Evolutionary conservation across 495 filamentous ascomycete species (phyloP).

Genomic region (Daldinia loculata): DNA sequence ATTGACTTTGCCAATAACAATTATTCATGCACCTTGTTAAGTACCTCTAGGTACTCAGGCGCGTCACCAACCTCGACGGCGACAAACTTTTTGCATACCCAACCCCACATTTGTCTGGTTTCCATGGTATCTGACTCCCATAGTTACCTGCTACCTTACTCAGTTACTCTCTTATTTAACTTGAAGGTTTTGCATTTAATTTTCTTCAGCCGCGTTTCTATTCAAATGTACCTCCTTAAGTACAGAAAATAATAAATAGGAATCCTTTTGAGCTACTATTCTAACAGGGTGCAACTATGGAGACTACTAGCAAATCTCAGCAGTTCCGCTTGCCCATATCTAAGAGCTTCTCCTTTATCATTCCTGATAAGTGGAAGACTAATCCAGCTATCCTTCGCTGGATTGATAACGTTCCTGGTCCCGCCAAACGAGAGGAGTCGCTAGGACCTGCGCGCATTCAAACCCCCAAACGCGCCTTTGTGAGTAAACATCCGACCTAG

Average conservation of each 20-base stretch:
- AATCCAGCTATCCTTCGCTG: conserved; percentile 31
- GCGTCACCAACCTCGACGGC: background rate
- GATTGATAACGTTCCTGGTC: conserved; percentile 31
- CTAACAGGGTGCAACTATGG: background rate
- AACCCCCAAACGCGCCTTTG: conserved; percentile 31
- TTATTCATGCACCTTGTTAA: background rate
- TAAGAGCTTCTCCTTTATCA: conserved; percentile 31
- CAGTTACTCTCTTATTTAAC: too few species aligned
- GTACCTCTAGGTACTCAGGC: background rate
- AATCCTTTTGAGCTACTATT: background rate
- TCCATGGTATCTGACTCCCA: background rate
- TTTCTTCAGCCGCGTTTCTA: too few species aligned
- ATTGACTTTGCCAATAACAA: background rate
- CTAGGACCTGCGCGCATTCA: conserved; percentile 24
- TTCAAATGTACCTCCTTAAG: too few species aligned
- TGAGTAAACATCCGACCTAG: conserved; percentile 14
- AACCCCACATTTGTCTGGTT: background rate
- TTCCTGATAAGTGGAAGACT: conserved; percentile 26
- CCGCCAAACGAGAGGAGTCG: conserved; percentile 14
- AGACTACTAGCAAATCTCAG: conserved; percentile 1
- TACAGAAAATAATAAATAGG: background rate
- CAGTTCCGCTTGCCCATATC: conserved; percentile 25
- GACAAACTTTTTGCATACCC: background rate
- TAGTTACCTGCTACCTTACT: background rate
- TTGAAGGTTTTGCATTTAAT: too few species aligned